Conservation (phyloP, 1,284 basidiomycete species). For the Pseudozyma sp. region DNA sequence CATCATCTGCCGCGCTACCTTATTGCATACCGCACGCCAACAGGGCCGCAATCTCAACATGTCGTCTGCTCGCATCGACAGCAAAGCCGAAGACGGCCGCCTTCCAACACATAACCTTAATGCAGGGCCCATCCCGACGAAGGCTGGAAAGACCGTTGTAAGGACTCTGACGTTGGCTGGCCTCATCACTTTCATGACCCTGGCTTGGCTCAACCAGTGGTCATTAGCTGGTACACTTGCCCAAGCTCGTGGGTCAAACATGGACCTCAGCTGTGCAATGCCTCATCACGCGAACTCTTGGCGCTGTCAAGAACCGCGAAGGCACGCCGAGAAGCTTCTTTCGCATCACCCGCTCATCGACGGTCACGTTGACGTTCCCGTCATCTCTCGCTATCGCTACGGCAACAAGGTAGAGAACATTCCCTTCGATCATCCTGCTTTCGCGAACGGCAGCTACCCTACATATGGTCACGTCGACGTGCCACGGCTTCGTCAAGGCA, state of each 20-base stretch:
- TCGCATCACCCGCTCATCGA: slow-evolving; percentile 46
- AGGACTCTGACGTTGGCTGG: not conserved
- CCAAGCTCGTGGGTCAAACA: not conserved
- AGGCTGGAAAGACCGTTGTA: not conserved
- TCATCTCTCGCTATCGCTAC: slow-evolving; percentile 32
- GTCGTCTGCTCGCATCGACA: not conserved
- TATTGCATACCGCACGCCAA: not conserved
- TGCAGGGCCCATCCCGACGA: not conserved
- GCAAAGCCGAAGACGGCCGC: slow-evolving; percentile 8
- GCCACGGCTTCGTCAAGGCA: slow-evolving; percentile 37
- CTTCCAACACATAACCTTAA: slow-evolving; percentile 2
- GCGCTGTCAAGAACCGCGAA: slow-evolving; percentile 27
- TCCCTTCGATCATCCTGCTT: slow-evolving; percentile 37
- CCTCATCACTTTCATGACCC: not conserved
- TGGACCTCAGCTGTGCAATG: slow-evolving; percentile 11
- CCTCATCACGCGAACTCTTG: not conserved
- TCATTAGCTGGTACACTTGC: not conserved
- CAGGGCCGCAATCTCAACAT: not conserved
- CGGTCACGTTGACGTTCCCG: slow-evolving; percentile 52
- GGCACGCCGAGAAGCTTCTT: slow-evolving; percentile 24
- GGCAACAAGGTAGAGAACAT: slow-evolving; percentile 41
- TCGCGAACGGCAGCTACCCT: slow-evolving; percentile 31
- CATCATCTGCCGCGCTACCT: not conserved
- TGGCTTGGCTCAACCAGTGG: slow-evolving; percentile 4
- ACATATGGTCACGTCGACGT: slow-evolving; percentile 44